These are phyloP conservation scores for Musa acuminata DNA, from an alignment of 176 grass and related monocot genomes.

Conservation along the genomic window DNA sequence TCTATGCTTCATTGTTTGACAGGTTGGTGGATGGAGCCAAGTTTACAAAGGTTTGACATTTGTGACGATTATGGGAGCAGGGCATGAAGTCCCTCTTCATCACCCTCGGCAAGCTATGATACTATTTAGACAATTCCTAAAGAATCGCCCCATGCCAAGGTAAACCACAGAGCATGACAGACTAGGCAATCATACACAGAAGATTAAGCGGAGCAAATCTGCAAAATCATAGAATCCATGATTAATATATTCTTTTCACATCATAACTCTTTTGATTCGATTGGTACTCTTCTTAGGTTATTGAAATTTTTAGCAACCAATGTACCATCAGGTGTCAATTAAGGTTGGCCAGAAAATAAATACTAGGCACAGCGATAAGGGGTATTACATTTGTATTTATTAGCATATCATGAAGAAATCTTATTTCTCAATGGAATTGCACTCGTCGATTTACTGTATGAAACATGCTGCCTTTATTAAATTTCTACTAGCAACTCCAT, in stretches of 20 bases:
- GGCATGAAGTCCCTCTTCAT: conserved; percentile 45
- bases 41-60: conserved; percentile 83
- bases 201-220: neutral
- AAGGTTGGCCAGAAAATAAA: neutral
- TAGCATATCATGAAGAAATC: neutral
- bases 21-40: conserved; percentile 96
- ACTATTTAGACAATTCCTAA: conserved; percentile 37
- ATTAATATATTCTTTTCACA: conserved; percentile 6
- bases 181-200: conserved; percentile 1
- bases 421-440: neutral
- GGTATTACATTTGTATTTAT: neutral
- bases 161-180: conserved; percentile 7
- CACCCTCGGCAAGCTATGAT: conserved; percentile 31
- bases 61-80: conserved; percentile 58
- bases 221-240: conserved; percentile 7
- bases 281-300: neutral
- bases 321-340: neutral
- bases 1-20: conserved; percentile 9
- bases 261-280: conserved; percentile 28
- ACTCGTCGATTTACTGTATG: neutral
- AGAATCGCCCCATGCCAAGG: conserved; percentile 22
- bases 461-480: neutral
- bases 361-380: neutral
- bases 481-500: no score
- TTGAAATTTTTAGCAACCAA: neutral